Conservation (phyloP, 2,329 filamentous ascomycete species). For the Aschersonia sp. region DNA sequence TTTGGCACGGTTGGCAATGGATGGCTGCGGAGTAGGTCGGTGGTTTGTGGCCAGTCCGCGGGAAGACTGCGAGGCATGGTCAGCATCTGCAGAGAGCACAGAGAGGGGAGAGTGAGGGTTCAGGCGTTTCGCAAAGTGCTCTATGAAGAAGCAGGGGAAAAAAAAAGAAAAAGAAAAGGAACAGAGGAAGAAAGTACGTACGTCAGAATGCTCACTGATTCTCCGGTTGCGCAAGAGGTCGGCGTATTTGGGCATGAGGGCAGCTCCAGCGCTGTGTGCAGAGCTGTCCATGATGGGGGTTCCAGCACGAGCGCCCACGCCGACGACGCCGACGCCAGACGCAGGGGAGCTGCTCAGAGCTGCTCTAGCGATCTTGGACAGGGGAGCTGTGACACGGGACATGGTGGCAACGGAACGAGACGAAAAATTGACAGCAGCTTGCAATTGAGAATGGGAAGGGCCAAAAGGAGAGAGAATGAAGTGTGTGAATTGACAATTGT, state of each 20-base stretch:
- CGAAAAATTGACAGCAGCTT: neutral
- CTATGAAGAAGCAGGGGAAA: neutral
- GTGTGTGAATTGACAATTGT: neutral
- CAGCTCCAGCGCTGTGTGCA: slow-evolving; percentile 20
- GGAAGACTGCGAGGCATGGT: slow-evolving; percentile 11
- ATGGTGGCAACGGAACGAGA: slow-evolving; percentile 13
- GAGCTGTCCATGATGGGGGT: slow-evolving; percentile 19
- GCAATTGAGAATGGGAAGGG: neutral
- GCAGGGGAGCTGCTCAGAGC: slow-evolving; percentile 24
- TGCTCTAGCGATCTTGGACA: slow-evolving; percentile 32
- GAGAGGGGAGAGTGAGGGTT: neutral
- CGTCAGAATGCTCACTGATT: slow-evolving; percentile 22
- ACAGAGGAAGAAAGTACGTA: slow-evolving; percentile 13
- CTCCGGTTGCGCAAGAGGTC: slow-evolving; percentile 26
- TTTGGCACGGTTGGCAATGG: slow-evolving; percentile 28
- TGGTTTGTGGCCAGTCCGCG: slow-evolving; percentile 31
- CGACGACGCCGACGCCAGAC: neutral
- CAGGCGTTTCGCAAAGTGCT: too few species aligned
- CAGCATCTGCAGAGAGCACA: neutral
- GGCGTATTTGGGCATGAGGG: slow-evolving; percentile 31
- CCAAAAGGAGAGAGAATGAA: neutral
- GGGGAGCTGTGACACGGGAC: slow-evolving; percentile 34
- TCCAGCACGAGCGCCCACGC: slow-evolving; percentile 13
- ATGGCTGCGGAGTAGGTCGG: slow-evolving; percentile 29
- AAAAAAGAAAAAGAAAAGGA: neutral